Evolutionary conservation across 1,139 yeast species (phyloP), one percentile per base, ranked within the genome.

Genomic region (Suhomyces guaymorum): DNA sequence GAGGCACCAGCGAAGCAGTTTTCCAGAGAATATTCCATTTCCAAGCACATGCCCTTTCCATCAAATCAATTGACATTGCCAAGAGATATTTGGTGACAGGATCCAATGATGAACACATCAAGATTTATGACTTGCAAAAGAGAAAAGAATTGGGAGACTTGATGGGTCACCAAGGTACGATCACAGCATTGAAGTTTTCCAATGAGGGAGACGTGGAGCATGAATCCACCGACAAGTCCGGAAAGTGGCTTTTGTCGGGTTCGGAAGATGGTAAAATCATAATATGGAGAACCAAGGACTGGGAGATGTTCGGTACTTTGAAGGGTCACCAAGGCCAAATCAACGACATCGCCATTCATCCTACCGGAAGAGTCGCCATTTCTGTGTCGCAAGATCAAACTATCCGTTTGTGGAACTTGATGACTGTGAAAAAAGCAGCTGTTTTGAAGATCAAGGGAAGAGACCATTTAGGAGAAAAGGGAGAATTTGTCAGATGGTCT

Each of bases 381-480:
- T 83, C 95, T 39, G 96, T 88, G 5, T 87, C 95, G 32, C 80
- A 76, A 27, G 98, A 92, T 61, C 76, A 76, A 43, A 84, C 95
- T 7, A 73, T 94, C 24, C 72, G 94, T 52, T 70, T 92, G 43
- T 92, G 98, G 98, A 92, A 92, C 56, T 69, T 94, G 49, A 89
- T 92, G 97, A 90, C 97, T 4, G 95, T 89, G n/a, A 86, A 87
- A 55, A 90, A 89, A 62, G 97, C 98, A 5, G 90, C 96, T 2
- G 72, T 78, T 7, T 66, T 89, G 56, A 88, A 84, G 52, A 69
- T 90, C 35, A 81, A 75, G 51, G 86, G 86, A 29, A 80, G 71
- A 44, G 78, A 74, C 47, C 77, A 76, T 39, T 61, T 73, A 49
- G 82, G 90, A 28, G 84, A 82, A 57, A 62, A 67, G 41, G 86